These are phyloP conservation scores for Trichoderma sp. DNA, from an alignment of 2,329 filamentous ascomycete genomes.

Conservation along the genomic window DNA sequence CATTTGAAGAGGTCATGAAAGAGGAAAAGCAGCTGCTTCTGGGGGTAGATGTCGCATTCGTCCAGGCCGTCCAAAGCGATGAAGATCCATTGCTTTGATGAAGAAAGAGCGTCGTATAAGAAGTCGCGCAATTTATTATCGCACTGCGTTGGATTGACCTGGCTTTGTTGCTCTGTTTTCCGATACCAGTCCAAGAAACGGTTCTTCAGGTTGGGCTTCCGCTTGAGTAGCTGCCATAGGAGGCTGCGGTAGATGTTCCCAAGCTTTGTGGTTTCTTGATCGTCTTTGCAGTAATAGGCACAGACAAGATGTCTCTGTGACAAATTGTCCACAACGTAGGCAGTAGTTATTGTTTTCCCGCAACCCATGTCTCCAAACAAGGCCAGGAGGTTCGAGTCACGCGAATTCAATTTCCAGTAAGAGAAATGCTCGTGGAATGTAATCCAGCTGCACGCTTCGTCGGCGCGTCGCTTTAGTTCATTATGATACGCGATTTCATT, in stretches of 20 bases:
- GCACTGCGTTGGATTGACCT: too few relatives aligned
- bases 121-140: too few relatives aligned
- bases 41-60: neutral
- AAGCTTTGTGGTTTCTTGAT: constrained; percentile 19
- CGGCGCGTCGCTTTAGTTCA: constrained; percentile 9
- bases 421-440: neutral
- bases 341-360: constrained; percentile 21
- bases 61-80: neutral
- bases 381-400: constrained; percentile 1
- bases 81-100: neutral
- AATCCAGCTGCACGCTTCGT: constrained; percentile 21
- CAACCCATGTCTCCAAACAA: constrained; percentile 23
- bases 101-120: too few relatives aligned
- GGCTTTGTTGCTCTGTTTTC: too few relatives aligned
- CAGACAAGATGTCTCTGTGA: constrained; percentile 8
- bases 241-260: constrained; percentile 20
- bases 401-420: constrained; percentile 9
- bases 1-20: neutral
- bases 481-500: constrained; percentile 16
- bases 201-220: too few relatives aligned
- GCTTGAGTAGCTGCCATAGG: constrained; percentile 18
- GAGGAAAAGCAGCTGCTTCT: neutral
- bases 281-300: constrained; percentile 21
- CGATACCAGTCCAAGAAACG: too few relatives aligned
- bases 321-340: constrained; percentile 17